Evolutionary conservation across 495 filamentous ascomycete genomes (phyloP), one percentile per base, ranked within the genome.

Genomic region (Lasiosphaeria ovina): DNA sequence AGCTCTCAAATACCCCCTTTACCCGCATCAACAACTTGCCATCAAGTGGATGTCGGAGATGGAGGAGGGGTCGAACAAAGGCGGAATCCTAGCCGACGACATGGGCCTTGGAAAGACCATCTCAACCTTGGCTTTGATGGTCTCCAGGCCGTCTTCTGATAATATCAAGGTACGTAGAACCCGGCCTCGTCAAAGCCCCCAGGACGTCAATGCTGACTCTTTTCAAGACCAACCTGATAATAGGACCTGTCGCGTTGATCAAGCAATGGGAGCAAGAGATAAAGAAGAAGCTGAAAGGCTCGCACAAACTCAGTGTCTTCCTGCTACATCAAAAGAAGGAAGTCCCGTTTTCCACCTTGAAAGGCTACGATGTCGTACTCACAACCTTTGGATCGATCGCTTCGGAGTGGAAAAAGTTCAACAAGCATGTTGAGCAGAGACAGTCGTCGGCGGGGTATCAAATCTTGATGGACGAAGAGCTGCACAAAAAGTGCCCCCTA

Each of bases 51-150:
- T 96, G 78, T 88, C 86, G 65, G 79, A 84, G 6, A 91, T 89
- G 81, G 92, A 97, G 72, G 83, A 88, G 51, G 84, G 87, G 12
- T 80, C 76, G 3, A 89, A 89, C 59, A 91, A 88, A 64, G 92
- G 92, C 42, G 92, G 91, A 10, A 91, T 96, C 62, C 80, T 94
- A 51, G 92, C 90, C 4, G 91, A 96, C 68, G 91, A 93, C 54
- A 98, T 98, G 94, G 94, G 94, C 10, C 80, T 98, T 9, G 94
- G 94, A 24, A 98, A 98, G 76, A 98, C 94, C 2, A 89, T 98
- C 51, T 89, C 93, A 62, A 85, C 91, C 14, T 79, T 98, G 31
- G 87, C 94, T 3, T 81, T 98, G 36, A 89, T 98, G 62, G 80
- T 93, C 1, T 82, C 85, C n/a, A 79, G 85, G 33, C 85, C 82